Percentiles rank a stretch among this genome's conserved stretches.
These are phyloP conservation scores for Flaveria brownii DNA, from an alignment of 129 eudicot genomes.

Conservation along the genomic window DNA sequence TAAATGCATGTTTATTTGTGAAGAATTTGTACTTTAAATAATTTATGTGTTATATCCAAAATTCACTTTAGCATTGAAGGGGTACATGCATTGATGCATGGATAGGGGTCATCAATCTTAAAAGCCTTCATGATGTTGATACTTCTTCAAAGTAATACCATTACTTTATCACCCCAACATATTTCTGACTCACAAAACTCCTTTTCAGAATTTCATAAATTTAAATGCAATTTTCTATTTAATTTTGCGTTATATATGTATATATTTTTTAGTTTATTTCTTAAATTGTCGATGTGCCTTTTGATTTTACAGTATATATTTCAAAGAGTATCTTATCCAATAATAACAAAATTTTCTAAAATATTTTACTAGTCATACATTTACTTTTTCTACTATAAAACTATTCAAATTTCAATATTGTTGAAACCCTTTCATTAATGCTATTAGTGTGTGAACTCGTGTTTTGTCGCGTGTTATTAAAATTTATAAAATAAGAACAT, in stretches of 20 bases:
- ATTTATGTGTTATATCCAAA: not conserved
- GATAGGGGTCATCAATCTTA: conserved; percentile 26
- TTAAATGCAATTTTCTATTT: not conserved
- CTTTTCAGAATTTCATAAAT: conserved; percentile 19
- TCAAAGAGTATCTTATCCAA: too few species aligned
- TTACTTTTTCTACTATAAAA: too few species aligned
- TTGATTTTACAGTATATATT: too few species aligned
- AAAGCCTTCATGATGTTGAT: conserved; percentile 43
- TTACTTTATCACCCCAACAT: conserved; percentile 33
- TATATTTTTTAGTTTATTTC: not conserved
- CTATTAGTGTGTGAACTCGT: too few species aligned
- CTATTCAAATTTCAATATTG: too few species aligned
- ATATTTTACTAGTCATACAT: too few species aligned
- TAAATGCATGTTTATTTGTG: not conserved
- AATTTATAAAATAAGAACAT: too few species aligned
- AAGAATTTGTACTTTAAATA: not conserved
- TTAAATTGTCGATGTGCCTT: not conserved
- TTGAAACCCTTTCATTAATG: too few species aligned
- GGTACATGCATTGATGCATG: not conserved
- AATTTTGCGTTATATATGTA: not conserved
- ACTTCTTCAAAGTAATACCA: conserved; percentile 36
- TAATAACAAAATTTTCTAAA: too few species aligned
- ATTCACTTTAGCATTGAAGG: not conserved
- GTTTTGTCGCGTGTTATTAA: too few species aligned
- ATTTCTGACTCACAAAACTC: conserved; percentile 29